Evolutionary conservation across 768 basidiomycete genomes (phyloP).

Genomic region (Lactarius hatsudake): DNA sequence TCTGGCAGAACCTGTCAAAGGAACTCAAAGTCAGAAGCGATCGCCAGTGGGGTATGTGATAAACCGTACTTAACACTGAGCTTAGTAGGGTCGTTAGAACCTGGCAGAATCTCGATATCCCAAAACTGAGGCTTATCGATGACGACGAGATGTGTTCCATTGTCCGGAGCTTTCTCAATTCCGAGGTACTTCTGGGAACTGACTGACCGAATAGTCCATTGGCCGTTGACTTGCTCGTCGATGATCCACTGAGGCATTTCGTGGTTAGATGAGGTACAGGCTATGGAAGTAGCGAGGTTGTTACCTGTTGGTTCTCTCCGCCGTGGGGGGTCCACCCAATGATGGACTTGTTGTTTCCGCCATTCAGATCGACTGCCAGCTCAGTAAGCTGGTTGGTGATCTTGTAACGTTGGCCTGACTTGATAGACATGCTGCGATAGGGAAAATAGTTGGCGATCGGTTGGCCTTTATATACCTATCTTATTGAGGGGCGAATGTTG

Average conservation of each 20-base stretch:
- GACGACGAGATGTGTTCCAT: background rate
- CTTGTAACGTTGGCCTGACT: background rate
- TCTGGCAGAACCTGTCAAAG: background rate
- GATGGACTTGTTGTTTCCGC: background rate
- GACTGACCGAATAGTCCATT: background rate
- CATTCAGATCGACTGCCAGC: background rate
- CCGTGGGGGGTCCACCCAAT: background rate
- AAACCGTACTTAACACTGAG: background rate
- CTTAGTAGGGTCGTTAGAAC: background rate
- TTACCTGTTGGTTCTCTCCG: background rate
- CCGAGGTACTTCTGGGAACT: background rate
- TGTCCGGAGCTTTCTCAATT: background rate
- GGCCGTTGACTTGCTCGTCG: background rate
- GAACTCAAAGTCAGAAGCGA: background rate
- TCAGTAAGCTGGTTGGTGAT: background rate
- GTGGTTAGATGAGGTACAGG: background rate
- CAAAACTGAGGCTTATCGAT: background rate
- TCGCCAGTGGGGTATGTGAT: background rate
- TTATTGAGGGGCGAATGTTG: too few species aligned
- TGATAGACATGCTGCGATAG: background rate
- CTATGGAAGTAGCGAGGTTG: background rate
- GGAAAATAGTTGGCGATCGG: background rate
- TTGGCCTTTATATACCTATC: too few species aligned
- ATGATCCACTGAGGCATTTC: background rate
- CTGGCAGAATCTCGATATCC: background rate